Percentiles rank a stretch among this genome's conserved stretches.
Evolutionary conservation across 805 yeast species (phyloP).

Genomic region (Ogataea salicorniae): DNA sequence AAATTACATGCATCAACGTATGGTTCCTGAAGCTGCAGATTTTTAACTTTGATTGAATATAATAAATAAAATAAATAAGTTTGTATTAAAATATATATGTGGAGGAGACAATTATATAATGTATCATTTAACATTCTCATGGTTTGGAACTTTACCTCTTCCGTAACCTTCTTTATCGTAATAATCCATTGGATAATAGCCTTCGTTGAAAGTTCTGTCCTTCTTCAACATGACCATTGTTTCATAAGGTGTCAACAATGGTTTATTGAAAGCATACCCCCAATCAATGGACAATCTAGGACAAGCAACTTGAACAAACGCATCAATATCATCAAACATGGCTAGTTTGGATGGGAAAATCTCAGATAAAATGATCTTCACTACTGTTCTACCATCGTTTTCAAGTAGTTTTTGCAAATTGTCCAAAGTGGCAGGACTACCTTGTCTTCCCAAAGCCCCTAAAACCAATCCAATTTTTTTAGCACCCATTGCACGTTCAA

Average conservation of each 20-base stretch:
- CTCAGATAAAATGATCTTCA: slow-evolving; percentile 82
- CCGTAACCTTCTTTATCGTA: slow-evolving; percentile 89
- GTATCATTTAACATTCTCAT: slow-evolving; percentile 10
- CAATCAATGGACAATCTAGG: slow-evolving; percentile 95
- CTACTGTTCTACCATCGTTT: slow-evolving; percentile 58
- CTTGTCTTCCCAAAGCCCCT: slow-evolving; percentile 96
- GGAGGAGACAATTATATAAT: too few species aligned
- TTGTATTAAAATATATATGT: not conserved
- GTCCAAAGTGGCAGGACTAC: slow-evolving; percentile 71
- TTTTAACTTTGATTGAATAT: not conserved
- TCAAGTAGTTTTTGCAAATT: slow-evolving; percentile 54
- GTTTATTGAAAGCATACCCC: slow-evolving; percentile 96
- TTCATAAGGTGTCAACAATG: slow-evolving; percentile 91
- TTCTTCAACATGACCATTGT: slow-evolving; percentile 82
- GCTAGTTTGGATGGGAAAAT: slow-evolving; percentile 90
- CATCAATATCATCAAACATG: slow-evolving; percentile 89
- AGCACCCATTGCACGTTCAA: slow-evolving; percentile 53
- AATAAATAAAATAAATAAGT: slow-evolving; percentile 6
- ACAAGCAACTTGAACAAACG: slow-evolving; percentile 96
- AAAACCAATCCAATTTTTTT: slow-evolving; percentile 75
- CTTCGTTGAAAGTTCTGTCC: slow-evolving; percentile 59
- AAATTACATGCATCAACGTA: slow-evolving; percentile 20
- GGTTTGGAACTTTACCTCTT: slow-evolving; percentile 68
- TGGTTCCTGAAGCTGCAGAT: not conserved
- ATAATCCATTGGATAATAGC: slow-evolving; percentile 92